These are phyloP conservation scores for Lodderomyces oxycetoniae DNA, from an alignment of 1,139 yeast species.

Conservation along the genomic window DNA sequence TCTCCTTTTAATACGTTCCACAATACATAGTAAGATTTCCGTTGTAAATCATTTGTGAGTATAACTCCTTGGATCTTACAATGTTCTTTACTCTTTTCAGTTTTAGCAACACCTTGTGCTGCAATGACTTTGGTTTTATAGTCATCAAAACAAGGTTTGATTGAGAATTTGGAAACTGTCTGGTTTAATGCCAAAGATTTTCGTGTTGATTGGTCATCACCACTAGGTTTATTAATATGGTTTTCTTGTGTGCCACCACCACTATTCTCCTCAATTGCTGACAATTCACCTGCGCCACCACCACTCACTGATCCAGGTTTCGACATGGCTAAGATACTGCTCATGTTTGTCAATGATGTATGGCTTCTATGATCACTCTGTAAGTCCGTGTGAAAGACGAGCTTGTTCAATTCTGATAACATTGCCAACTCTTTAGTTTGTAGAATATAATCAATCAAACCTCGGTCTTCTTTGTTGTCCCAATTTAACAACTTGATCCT, in stretches of 20 bases:
- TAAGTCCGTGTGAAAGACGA: constrained; percentile 33
- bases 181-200: constrained; percentile 25
- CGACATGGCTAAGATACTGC: constrained; percentile 23
- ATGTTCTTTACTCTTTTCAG: constrained; percentile 10
- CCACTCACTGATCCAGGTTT: constrained; percentile 23
- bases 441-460: constrained; percentile 28
- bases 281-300: no score
- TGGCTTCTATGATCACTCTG: constrained; percentile 31
- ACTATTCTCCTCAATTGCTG: constrained; percentile 17
- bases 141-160: constrained; percentile 26
- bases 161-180: constrained; percentile 28
- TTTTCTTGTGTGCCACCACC: neutral
- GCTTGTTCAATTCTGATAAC: constrained; percentile 35
- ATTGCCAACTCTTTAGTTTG: constrained; percentile 36
- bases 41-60: constrained; percentile 37
- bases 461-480: constrained; percentile 25
- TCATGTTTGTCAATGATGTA: constrained; percentile 33
- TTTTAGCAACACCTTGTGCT: constrained; percentile 5
- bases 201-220: constrained; percentile 21
- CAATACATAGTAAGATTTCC: constrained; percentile 32
- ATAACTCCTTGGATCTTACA: constrained; percentile 32
- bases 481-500: constrained; percentile 26
- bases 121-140: constrained; percentile 13
- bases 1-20: constrained; percentile 27
- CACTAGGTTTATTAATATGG: neutral